A percentile compares a stretch with the other conserved stretches of the same genome.
These are phyloP conservation scores for Beauveria sp. DNA, from an alignment of 2,329 filamentous ascomycete species.

Conservation along the genomic window DNA sequence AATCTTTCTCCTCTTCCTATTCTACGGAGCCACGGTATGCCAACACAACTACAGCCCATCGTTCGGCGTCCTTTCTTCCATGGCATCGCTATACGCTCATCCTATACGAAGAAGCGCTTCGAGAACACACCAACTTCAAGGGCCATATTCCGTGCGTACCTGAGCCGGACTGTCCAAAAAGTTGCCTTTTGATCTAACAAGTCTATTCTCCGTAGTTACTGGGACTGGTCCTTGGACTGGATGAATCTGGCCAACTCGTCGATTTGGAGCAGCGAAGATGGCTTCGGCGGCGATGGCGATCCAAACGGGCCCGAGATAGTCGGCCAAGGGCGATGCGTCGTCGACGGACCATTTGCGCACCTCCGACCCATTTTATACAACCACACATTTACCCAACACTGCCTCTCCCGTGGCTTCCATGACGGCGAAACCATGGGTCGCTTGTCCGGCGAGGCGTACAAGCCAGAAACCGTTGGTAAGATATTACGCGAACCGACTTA, in stretches of 20 bases:
- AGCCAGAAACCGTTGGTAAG: background rate
- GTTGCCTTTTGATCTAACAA: background rate
- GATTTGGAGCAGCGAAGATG: slow-evolving; percentile 12
- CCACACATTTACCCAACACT: slow-evolving; percentile 8
- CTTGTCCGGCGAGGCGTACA: slow-evolving; percentile 2
- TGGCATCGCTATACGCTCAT: slow-evolving; percentile 7
- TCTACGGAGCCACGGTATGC: background rate
- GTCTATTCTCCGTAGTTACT: background rate
- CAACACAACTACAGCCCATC: background rate
- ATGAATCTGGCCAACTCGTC: slow-evolving; percentile 13
- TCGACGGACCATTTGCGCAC: slow-evolving; percentile 13
- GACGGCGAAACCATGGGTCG: slow-evolving; percentile 1
- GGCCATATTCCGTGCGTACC: background rate
- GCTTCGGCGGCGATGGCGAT: slow-evolving; percentile 15
- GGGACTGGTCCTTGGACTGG: slow-evolving; percentile 16
- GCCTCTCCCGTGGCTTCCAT: slow-evolving; percentile 10
- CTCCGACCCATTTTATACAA: slow-evolving; percentile 14
- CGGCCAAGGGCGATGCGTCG: slow-evolving; percentile 12
- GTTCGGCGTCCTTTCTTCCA: slow-evolving; percentile 9
- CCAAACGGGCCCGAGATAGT: slow-evolving; percentile 1
- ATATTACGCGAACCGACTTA: slow-evolving; percentile 5
- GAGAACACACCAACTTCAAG: background rate
- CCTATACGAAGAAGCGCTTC: background rate
- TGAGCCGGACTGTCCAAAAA: too few relatives aligned
- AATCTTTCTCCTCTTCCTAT: too few relatives aligned